Evolutionary conservation across 345 rosid genomes (phyloP).

Genomic region (Brassica napus): DNA sequence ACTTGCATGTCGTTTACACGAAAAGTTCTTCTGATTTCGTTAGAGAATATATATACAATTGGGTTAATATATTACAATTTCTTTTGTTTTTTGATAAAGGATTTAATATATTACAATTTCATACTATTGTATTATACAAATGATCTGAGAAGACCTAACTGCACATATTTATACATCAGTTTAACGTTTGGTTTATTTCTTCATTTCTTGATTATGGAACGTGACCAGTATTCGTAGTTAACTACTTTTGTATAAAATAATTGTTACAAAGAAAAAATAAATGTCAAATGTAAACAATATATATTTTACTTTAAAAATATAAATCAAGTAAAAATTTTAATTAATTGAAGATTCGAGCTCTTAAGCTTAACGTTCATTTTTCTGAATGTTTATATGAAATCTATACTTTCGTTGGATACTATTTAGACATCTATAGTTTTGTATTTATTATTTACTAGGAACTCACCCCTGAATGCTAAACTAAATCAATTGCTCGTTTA

Average conservation of each 20-base stretch:
- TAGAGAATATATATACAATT: not conserved
- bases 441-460: constrained; percentile 3
- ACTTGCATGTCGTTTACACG: constrained; percentile 13
- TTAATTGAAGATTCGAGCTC: not conserved
- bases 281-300: not conserved
- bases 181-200: not conserved
- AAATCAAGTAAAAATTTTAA: not conserved
- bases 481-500: not conserved
- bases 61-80: not conserved
- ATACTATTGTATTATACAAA: not conserved
- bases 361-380: not conserved
- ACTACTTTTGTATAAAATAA: not conserved
- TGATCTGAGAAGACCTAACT: not conserved
- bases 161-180: not conserved
- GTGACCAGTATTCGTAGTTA: not conserved
- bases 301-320: not conserved
- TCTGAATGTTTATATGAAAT: not conserved
- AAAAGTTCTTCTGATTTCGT: constrained; percentile 2
- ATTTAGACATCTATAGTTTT: not conserved
- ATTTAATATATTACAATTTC: not conserved
- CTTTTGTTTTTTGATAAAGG: too few species aligned
- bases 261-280: not conserved
- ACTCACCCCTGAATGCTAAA: constrained; percentile 9
- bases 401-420: not conserved
- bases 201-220: not conserved